Evolutionary conservation across 1,284 basidiomycete species (phyloP).

Genomic region (Austropuccinia psidii): DNA sequence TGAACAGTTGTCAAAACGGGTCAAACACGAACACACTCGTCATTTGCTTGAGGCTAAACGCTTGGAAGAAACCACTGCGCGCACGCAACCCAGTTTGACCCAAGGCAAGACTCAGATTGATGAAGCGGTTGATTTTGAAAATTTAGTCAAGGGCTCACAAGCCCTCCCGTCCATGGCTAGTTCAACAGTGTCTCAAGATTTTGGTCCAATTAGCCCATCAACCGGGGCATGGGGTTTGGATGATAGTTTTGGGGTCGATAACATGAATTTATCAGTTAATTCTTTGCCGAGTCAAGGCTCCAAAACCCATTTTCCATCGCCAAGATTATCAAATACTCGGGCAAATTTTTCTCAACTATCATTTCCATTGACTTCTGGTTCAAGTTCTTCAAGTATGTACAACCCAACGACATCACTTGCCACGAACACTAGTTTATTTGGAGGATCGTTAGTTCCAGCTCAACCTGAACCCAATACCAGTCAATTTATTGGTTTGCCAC

Average conservation of each 20-base stretch:
- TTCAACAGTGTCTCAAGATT: background rate
- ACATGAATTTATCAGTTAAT: conserved; percentile 9
- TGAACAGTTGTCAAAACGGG: conserved; percentile 58
- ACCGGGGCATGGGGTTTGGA: conserved; percentile 25
- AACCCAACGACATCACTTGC: background rate
- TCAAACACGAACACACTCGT: conserved; percentile 75
- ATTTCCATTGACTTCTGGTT: background rate
- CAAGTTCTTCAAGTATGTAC: background rate
- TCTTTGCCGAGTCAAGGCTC: background rate
- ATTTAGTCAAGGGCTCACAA: conserved; percentile 41
- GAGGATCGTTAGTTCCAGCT: background rate
- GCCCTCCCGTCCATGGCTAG: background rate
- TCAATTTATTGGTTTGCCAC: conserved; percentile 19
- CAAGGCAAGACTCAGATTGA: background rate
- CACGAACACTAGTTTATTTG: background rate
- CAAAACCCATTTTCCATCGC: background rate
- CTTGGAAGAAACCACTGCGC: conserved; percentile 58
- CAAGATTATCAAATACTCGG: background rate
- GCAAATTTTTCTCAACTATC: background rate
- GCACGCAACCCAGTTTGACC: conserved; percentile 42
- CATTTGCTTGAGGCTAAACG: conserved; percentile 73
- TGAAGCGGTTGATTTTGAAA: conserved; percentile 43
- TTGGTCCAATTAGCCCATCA: conserved; percentile 2
- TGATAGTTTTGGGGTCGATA: background rate
- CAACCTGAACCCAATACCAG: background rate